A percentile compares a stretch with the other conserved stretches of the same genome.
These are phyloP conservation scores for Aspergillus fructus DNA, from an alignment of 2,329 filamentous ascomycete species.

Conservation along the genomic window DNA sequence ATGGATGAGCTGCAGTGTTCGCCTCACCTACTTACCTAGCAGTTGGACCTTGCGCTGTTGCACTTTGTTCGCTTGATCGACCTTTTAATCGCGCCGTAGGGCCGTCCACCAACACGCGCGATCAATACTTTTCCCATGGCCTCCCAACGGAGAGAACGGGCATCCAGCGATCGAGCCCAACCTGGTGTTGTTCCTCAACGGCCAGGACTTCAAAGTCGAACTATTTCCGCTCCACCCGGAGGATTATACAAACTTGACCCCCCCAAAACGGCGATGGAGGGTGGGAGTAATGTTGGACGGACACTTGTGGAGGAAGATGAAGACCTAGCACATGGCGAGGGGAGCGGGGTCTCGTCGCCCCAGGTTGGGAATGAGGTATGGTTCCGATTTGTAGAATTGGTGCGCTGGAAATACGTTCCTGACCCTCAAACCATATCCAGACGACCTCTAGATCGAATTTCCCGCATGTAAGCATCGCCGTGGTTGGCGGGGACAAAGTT, in stretches of 20 bases:
- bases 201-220: constrained; percentile 34
- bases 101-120: constrained; percentile 13
- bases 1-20: constrained; percentile 34
- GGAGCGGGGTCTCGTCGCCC: constrained; percentile 16
- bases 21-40: constrained; percentile 30
- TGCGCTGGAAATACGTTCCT: constrained; percentile 4
- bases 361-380: constrained; percentile 29
- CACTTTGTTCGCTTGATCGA: constrained; percentile 21
- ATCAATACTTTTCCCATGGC: constrained; percentile 22
- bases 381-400: not conserved
- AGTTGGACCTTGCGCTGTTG: constrained; percentile 24
- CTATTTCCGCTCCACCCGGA: constrained; percentile 35
- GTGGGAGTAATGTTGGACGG: constrained; percentile 20
- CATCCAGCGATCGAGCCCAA: constrained; percentile 33
- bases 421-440: constrained; percentile 17
- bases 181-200: constrained; percentile 26
- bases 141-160: constrained; percentile 32
- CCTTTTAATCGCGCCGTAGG: constrained; percentile 14
- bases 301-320: constrained; percentile 34
- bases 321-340: constrained; percentile 12
- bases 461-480: constrained; percentile 59
- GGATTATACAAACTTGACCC: constrained; percentile 28
- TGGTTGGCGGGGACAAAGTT: constrained; percentile 54
- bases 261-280: constrained; percentile 19
- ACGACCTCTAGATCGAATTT: constrained; percentile 31